Percentiles rank a stretch among this genome's conserved stretches.
Conservation (phyloP, 2,329 filamentous ascomycete genomes). For the Lecanicillium sp. region DNA sequence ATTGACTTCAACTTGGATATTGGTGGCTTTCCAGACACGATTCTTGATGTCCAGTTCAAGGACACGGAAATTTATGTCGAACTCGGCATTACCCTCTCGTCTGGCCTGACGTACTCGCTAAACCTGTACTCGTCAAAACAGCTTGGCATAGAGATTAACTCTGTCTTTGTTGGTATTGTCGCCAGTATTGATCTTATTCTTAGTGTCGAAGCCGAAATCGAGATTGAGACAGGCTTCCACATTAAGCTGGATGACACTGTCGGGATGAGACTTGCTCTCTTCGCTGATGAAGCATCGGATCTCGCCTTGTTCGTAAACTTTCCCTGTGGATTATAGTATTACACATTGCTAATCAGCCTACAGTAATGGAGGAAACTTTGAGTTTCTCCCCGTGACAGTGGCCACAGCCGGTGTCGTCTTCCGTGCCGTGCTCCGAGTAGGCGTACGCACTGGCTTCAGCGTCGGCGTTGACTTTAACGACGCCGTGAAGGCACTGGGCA, state of each 20-base stretch:
- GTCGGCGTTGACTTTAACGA: conserved; percentile 15
- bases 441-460: conserved; percentile 34
- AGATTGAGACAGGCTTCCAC: conserved; percentile 47
- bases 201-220: conserved; percentile 34
- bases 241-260: conserved; percentile 44
- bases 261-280: conserved; percentile 39
- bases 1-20: conserved; percentile 28
- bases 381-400: conserved; percentile 48
- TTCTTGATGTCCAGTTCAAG: conserved; percentile 40
- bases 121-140: conserved; percentile 40
- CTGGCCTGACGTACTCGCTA: conserved; percentile 36
- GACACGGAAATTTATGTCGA: conserved; percentile 44
- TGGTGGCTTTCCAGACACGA: conserved; percentile 30
- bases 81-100: conserved; percentile 33
- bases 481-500: conserved; percentile 11
- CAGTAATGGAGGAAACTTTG: conserved; percentile 45
- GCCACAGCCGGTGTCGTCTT: conserved; percentile 32
- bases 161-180: conserved; percentile 36
- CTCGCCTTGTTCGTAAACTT: conserved; percentile 38
- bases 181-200: conserved; percentile 46
- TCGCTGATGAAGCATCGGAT: conserved; percentile 38
- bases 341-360: background rate
- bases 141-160: conserved; percentile 31
- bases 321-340: background rate
- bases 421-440: conserved; percentile 38